A percentile compares a stretch with the other conserved stretches of the same genome.
Evolutionary conservation across 176 grass and related monocot genomes (phyloP).

Genomic region (Coix lacrymajobi): DNA sequence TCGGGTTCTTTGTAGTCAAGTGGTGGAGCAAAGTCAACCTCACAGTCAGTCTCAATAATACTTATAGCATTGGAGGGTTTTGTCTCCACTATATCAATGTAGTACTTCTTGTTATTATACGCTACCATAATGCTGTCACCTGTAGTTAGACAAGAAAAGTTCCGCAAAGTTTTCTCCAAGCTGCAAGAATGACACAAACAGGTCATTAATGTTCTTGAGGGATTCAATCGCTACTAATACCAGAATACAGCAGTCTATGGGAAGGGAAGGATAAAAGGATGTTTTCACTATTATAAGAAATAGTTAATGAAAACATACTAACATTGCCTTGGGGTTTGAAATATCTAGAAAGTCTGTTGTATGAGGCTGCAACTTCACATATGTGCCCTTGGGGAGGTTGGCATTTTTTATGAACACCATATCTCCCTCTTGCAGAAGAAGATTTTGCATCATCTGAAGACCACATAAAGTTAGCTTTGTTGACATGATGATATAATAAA

Average conservation of each 20-base stretch:
- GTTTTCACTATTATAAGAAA: constrained; percentile 7
- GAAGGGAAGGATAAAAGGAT: neutral
- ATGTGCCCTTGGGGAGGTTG: constrained; percentile 93
- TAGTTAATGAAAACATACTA: constrained; percentile 38
- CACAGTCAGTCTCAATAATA: constrained; percentile 98
- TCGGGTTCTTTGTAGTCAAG: constrained; percentile 93
- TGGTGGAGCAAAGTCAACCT: constrained; percentile 98
- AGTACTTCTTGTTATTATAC: constrained; percentile 98
- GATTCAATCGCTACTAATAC: neutral
- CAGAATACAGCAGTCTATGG: neutral
- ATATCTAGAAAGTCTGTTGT: constrained; percentile 97
- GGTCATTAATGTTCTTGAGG: constrained; percentile 3
- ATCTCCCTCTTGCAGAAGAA: constrained; percentile 96
- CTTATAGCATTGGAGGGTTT: constrained; percentile 89
- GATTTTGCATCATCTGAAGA: constrained; percentile 99
- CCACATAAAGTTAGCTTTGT: constrained; percentile 26
- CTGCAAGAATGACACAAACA: constrained; percentile 42
- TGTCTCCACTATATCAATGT: constrained; percentile 98
- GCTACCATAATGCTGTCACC: constrained; percentile 99
- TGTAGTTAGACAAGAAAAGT: constrained; percentile 91
- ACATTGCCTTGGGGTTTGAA: constrained; percentile 97
- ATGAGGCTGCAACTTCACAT: constrained; percentile 99
- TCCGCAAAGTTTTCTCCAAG: constrained; percentile 92
- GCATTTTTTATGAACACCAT: constrained; percentile 87
- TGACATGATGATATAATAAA: constrained; percentile 29